Evolutionary conservation across 345 rosid genomes (phyloP).

Genomic region (Lepidium sativum): DNA sequence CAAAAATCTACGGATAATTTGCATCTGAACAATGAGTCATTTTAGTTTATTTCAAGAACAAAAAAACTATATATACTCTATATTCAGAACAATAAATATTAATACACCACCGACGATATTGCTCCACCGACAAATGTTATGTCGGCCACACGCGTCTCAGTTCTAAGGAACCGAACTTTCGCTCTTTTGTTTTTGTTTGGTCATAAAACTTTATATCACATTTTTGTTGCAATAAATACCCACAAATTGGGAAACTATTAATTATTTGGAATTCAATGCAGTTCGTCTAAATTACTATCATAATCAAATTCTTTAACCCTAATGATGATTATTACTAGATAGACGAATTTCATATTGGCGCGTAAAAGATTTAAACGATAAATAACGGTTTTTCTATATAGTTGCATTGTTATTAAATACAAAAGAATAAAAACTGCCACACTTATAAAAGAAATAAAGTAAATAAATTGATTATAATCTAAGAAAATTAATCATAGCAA

Average conservation of each 20-base stretch:
- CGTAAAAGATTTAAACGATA: not conserved
- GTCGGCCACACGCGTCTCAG: conserved; percentile 20
- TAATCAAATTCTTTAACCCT: no score
- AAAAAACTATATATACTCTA: no score
- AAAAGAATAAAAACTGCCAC: conserved; percentile 20
- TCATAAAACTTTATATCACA: no score
- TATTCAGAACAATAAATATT: not conserved
- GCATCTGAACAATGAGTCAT: no score
- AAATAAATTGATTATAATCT: conserved; percentile 1
- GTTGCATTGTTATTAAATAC: conserved; percentile 4
- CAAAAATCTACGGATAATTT: no score
- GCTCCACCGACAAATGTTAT: conserved; percentile 18
- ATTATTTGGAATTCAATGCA: not conserved
- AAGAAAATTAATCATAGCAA: conserved; percentile 1
- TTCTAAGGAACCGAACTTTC: not conserved
- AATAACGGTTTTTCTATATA: conserved; percentile 7
- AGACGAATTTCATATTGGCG: not conserved
- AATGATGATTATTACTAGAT: not conserved
- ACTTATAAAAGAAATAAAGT: not conserved
- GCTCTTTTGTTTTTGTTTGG: no score
- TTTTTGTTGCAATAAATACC: not conserved
- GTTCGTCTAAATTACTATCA: not conserved
- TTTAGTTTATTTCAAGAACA: no score
- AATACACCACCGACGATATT: conserved; percentile 25
- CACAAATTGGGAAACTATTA: not conserved